Evolutionary conservation across 495 filamentous ascomycete species (phyloP).

Genomic region (Hypoxylon intermedium): DNA sequence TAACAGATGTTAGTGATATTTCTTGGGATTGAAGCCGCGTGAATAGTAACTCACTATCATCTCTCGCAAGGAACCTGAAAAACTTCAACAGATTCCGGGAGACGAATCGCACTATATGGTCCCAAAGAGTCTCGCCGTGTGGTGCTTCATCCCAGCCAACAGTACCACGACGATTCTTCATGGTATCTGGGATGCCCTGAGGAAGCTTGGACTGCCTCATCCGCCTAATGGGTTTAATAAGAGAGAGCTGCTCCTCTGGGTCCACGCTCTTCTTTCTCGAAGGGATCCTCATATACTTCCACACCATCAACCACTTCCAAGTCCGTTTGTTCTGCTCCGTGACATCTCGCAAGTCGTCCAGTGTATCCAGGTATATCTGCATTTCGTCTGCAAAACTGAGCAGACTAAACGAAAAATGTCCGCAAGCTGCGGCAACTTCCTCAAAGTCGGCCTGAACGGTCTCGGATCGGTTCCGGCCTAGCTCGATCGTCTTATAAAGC

Average conservation of each 20-base stretch:
- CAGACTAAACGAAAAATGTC: constrained; percentile 90
- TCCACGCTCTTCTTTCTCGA: constrained; percentile 52
- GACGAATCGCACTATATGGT: constrained; percentile 41
- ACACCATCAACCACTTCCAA: constrained; percentile 90
- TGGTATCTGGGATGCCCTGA: constrained; percentile 54
- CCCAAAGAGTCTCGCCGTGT: constrained; percentile 40
- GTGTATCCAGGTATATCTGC: constrained; percentile 76
- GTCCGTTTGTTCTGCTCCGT: constrained; percentile 66
- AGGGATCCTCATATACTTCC: constrained; percentile 56
- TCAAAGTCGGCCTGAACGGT: constrained; percentile 91
- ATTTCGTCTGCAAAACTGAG: constrained; percentile 90
- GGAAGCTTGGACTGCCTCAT: constrained; percentile 56
- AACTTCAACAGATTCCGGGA: constrained; percentile 50
- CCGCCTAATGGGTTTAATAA: constrained; percentile 45
- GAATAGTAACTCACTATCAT: constrained; percentile 53
- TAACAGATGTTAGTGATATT: constrained; percentile 39
- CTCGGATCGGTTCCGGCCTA: constrained; percentile 66
- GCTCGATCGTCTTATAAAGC: constrained; percentile 78
- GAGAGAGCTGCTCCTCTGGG: constrained; percentile 58
- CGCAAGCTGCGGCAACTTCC: constrained; percentile 93
- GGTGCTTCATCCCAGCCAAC: constrained; percentile 52
- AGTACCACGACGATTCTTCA: constrained; percentile 51
- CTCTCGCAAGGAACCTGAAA: constrained; percentile 53
- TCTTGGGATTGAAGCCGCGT: neutral
- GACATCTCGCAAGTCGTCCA: constrained; percentile 81